Conservation (phyloP, 2,329 filamentous ascomycete genomes). For the Graphiopsis chlorocephala region DNA sequence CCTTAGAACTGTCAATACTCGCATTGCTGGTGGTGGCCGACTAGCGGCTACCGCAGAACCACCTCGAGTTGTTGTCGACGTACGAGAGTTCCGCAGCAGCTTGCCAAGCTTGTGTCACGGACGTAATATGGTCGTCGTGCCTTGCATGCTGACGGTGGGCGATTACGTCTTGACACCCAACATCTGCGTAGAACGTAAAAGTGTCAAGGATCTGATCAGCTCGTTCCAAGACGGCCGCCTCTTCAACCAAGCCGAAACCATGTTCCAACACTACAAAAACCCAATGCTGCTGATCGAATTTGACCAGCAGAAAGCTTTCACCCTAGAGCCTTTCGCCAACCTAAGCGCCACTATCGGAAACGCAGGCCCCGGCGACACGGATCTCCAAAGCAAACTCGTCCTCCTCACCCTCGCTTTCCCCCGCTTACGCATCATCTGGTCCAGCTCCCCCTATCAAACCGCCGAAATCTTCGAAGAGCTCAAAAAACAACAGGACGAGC, state of each 20-base stretch:
- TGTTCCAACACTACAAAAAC: constrained; percentile 88
- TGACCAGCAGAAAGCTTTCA: constrained; percentile 95
- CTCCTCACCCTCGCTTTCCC: constrained; percentile 91
- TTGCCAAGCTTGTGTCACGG: constrained; percentile 89
- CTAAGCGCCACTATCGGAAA: constrained; percentile 61
- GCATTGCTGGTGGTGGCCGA: constrained; percentile 89
- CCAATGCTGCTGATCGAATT: constrained; percentile 97
- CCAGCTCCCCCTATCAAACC: constrained; percentile 87
- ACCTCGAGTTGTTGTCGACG: constrained; percentile 88
- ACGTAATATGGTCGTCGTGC: constrained; percentile 81
- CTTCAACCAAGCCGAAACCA: constrained; percentile 87
- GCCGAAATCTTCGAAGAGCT: constrained; percentile 94
- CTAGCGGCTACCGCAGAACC: constrained; percentile 80
- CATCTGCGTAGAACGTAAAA: constrained; percentile 94
- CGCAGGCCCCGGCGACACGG: constrained; percentile 60
- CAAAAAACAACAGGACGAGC: constrained; percentile 85
- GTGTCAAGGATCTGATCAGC: constrained; percentile 82
- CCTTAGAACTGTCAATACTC: constrained; percentile 90
- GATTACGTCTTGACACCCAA: constrained; percentile 91
- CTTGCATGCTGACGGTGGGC: constrained; percentile 92
- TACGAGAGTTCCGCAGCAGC: constrained; percentile 92
- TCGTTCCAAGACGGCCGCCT: constrained; percentile 90
- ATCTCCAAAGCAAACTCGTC: constrained; percentile 88
- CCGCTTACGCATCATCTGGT: constrained; percentile 88
- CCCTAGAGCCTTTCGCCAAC: constrained; percentile 63